phyloP scores from a whole-genome alignment of 352 stramenopile species.

The Globisporangium lucens region DNA sequence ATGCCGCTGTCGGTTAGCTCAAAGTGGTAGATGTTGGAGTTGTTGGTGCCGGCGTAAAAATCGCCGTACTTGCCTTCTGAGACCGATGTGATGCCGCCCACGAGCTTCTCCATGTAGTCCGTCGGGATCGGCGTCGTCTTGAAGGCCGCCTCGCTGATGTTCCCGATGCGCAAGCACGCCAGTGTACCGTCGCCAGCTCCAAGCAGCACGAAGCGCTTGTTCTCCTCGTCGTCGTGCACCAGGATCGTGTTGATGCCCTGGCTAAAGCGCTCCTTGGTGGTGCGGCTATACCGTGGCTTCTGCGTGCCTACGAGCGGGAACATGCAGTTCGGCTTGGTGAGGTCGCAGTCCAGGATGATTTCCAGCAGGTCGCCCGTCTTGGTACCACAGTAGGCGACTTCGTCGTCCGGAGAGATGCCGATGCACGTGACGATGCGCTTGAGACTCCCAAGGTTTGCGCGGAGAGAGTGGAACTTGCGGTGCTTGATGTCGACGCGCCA shows the following conservation, averaged over 20 bases:
- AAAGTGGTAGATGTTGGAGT: slow-evolving; percentile 94
- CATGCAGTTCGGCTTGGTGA: slow-evolving; percentile 87
- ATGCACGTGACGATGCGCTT: slow-evolving; percentile 93
- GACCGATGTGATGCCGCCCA: slow-evolving; percentile 91
- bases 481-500: slow-evolving; percentile 85
- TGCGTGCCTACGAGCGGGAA: slow-evolving; percentile 73
- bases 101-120: slow-evolving; percentile 71
- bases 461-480: slow-evolving; percentile 92
- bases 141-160: slow-evolving; percentile 47
- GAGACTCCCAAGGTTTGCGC: slow-evolving; percentile 92
- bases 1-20: slow-evolving; percentile 40
- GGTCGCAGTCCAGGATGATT: slow-evolving; percentile 92
- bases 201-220: slow-evolving; percentile 80
- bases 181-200: slow-evolving; percentile 92
- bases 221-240: slow-evolving; percentile 89
- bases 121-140: slow-evolving; percentile 74
- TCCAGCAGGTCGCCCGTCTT: slow-evolving; percentile 96
- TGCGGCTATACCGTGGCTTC: slow-evolving; percentile 86
- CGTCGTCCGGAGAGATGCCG: slow-evolving; percentile 90
- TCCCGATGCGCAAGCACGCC: slow-evolving; percentile 78
- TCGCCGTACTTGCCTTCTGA: slow-evolving; percentile 72
- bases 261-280: slow-evolving; percentile 91
- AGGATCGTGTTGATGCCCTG: slow-evolving; percentile 88
- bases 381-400: slow-evolving; percentile 92
- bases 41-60: slow-evolving; percentile 92